Conservation (phyloP, 805 yeast species). For the Kluyveromyces aestuarii region DNA sequence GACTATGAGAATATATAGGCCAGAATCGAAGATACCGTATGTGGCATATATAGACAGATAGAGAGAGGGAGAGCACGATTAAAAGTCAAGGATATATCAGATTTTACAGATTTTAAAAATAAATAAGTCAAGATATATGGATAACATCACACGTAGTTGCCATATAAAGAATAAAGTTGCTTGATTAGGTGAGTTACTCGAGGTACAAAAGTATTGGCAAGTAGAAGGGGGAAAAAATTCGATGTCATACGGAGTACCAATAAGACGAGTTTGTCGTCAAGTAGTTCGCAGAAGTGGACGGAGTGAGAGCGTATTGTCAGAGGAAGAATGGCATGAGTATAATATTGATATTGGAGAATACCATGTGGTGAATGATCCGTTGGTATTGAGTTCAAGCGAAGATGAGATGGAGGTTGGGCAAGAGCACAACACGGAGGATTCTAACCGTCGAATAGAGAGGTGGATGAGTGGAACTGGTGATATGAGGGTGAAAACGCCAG, state of each 20-base stretch:
- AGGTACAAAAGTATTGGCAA: not conserved
- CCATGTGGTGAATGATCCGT: constrained; percentile 3
- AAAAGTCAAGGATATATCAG: not conserved
- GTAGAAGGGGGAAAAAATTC: not conserved
- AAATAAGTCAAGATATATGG: not conserved
- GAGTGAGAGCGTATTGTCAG: constrained; percentile 1
- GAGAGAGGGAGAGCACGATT: not conserved
- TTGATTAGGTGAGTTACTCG: not conserved
- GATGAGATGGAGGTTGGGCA: not conserved
- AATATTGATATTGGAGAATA: not conserved
- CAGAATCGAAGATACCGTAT: not conserved
- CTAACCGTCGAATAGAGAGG: not conserved
- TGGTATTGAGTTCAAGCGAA: constrained; percentile 3
- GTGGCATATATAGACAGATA: not conserved
- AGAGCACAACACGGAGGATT: not conserved
- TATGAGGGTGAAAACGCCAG: not conserved
- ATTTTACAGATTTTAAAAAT: not conserved
- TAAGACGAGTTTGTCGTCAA: not conserved
- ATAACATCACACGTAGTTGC: too few species aligned
- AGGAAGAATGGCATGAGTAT: constrained; percentile 1
- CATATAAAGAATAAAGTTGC: too few species aligned
- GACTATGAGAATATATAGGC: not conserved
- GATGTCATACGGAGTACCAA: constrained; percentile 1
- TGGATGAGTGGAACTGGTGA: not conserved
- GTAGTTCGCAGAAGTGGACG: constrained; percentile 1